Evolutionary conservation across 2,329 filamentous ascomycete species (phyloP).

Genomic region (Xylaria arbuscula): DNA sequence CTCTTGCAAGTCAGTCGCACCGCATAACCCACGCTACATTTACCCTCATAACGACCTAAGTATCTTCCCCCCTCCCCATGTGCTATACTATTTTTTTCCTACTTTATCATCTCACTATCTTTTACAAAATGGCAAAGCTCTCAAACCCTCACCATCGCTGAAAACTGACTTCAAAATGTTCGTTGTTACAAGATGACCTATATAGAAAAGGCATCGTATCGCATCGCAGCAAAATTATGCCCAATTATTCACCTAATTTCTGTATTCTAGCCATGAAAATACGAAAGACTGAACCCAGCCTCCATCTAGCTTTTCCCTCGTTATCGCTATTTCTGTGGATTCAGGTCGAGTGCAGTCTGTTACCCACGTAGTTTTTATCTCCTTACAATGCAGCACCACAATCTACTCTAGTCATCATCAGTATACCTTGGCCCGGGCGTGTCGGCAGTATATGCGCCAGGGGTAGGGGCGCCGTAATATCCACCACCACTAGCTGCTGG

Average conservation of each 20-base stretch:
- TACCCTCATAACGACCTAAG: too few species aligned
- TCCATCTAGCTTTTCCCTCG: conserved; percentile 21
- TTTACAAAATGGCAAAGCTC: background rate
- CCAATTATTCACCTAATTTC: background rate
- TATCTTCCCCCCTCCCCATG: too few species aligned
- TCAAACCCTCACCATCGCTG: background rate
- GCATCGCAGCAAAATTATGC: background rate
- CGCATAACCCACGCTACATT: too few species aligned
- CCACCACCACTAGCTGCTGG: conserved; percentile 70
- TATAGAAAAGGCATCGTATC: background rate
- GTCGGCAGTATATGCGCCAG: conserved; percentile 49
- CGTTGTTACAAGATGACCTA: background rate
- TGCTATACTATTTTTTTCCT: too few species aligned
- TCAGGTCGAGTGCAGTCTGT: background rate
- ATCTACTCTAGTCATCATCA: conserved; percentile 46
- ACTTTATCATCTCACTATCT: background rate
- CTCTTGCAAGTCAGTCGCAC: background rate
- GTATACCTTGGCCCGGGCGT: conserved; percentile 50
- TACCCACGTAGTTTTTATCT: background rate
- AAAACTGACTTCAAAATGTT: background rate
- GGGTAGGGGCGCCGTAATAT: conserved; percentile 59
- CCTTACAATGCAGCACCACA: conserved; percentile 6
- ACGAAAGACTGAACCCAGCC: conserved; percentile 9
- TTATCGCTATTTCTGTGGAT: background rate
- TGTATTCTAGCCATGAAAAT: background rate